These are phyloP conservation scores for Tolypocladium pustulatum DNA, from an alignment of 2,329 filamentous ascomycete species.

Conservation along the genomic window DNA sequence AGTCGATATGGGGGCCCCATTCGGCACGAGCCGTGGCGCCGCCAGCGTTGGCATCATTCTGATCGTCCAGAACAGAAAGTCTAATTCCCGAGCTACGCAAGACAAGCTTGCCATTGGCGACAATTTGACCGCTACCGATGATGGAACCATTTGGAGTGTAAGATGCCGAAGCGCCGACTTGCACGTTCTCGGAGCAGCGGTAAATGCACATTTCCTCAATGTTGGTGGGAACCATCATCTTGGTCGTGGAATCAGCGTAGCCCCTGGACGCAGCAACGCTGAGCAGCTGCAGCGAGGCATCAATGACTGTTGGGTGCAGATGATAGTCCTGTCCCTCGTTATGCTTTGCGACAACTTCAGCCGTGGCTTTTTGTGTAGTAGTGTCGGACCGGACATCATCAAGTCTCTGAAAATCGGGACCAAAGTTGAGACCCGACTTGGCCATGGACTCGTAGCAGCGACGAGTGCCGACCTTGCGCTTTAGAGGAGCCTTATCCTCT, in stretches of 20 bases:
- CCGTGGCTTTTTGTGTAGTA: not conserved
- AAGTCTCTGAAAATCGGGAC: not conserved
- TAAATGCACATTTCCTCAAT: not conserved
- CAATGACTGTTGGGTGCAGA: slow-evolving; percentile 8
- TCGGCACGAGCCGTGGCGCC: not conserved
- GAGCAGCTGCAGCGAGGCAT: slow-evolving; percentile 2
- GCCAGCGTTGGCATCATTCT: not conserved
- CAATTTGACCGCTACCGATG: not conserved
- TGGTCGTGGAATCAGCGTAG: not conserved
- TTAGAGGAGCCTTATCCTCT: not conserved
- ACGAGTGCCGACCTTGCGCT: not conserved
- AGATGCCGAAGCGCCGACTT: not conserved
- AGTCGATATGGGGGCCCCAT: not conserved
- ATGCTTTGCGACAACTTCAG: not conserved
- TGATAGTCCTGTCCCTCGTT: slow-evolving; percentile 1
- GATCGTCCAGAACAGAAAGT: not conserved
- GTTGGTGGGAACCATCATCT: not conserved
- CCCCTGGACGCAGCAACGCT: slow-evolving; percentile 4
- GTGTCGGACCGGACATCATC: not conserved
- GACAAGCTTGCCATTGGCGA: not conserved
- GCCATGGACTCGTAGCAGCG: not conserved
- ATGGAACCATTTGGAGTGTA: not conserved
- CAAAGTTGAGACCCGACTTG: not conserved
- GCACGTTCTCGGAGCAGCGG: not conserved
- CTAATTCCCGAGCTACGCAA: not conserved